These are phyloP conservation scores for Neurospora sp. DNA, from an alignment of 495 filamentous ascomycete species.

Conservation along the genomic window DNA sequence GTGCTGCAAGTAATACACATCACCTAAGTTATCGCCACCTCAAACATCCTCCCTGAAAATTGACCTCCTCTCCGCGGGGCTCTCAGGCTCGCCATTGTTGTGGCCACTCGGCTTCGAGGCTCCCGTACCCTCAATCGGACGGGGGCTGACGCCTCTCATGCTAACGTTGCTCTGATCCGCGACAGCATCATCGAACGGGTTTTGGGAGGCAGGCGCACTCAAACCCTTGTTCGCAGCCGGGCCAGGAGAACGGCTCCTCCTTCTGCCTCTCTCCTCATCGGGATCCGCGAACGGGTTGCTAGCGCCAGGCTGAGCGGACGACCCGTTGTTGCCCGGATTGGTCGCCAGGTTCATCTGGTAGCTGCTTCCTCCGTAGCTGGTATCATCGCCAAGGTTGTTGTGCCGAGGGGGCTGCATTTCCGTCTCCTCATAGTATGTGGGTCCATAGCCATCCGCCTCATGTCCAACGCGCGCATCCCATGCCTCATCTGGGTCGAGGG, in stretches of 20 bases:
- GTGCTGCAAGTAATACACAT: neutral
- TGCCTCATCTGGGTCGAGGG: constrained; percentile 60
- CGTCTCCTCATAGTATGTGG: constrained; percentile 52
- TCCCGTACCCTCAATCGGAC: constrained; percentile 31
- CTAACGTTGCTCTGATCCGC: constrained; percentile 42
- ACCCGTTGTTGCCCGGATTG: neutral
- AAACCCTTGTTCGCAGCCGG: neutral
- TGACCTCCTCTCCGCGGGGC: constrained; percentile 35
- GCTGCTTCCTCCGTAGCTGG: constrained; percentile 9
- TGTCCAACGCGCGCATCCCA: constrained; percentile 58
- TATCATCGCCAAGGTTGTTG: neutral
- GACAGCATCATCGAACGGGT: constrained; percentile 48
- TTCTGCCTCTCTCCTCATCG: constrained; percentile 23
- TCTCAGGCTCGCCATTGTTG: constrained; percentile 11
- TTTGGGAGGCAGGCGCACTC: constrained; percentile 11
- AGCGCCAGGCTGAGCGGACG: neutral
- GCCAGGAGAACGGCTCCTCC: constrained; percentile 22
- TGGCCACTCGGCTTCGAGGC: neutral
- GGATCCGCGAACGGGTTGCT: neutral
- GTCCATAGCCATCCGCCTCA: constrained; percentile 46
- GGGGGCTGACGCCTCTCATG: constrained; percentile 45
- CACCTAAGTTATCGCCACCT: neutral
- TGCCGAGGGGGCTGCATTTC: constrained; percentile 35
- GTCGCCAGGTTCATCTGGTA: constrained; percentile 38
- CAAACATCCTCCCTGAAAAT: constrained; percentile 44